Evolutionary conservation across 805 yeast species (phyloP).

Genomic region (Barnettozyma siamensis): DNA sequence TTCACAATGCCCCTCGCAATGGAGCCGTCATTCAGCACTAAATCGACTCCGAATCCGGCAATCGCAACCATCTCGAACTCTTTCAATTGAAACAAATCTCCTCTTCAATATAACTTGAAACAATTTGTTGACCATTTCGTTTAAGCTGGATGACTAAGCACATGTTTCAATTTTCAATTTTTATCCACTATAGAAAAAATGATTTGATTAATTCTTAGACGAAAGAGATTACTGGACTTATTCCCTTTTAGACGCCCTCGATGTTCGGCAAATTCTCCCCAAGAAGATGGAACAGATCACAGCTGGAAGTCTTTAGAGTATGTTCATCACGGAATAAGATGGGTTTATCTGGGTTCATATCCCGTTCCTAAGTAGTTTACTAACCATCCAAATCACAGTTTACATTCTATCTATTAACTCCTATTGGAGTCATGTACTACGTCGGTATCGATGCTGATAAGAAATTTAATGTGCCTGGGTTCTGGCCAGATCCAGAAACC

Average conservation of each 20-base stretch:
- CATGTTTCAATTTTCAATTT: not conserved
- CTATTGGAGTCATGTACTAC: slow-evolving; percentile 88
- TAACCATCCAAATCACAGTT: slow-evolving; percentile 38
- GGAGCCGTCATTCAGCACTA: slow-evolving; percentile 34
- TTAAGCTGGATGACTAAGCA: not conserved
- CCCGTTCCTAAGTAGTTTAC: too few relatives aligned
- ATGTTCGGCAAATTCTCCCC: slow-evolving; percentile 2
- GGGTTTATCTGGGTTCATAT: too few relatives aligned
- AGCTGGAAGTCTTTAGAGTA: slow-evolving; percentile 13
- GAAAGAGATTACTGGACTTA: too few relatives aligned
- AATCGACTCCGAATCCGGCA: slow-evolving; percentile 40
- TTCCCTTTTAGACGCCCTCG: too few relatives aligned
- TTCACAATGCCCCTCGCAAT: slow-evolving; percentile 36
- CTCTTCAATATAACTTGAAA: too few relatives aligned
- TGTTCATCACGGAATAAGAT: not conserved
- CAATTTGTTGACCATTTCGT: too few relatives aligned
- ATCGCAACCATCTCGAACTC: slow-evolving; percentile 32
- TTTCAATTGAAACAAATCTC: too few relatives aligned
- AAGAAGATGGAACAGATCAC: slow-evolving; percentile 9
- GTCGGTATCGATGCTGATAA: slow-evolving; percentile 87
- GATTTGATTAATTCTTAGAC: too few relatives aligned
- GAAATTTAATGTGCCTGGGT: slow-evolving; percentile 86
- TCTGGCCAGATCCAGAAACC: slow-evolving; percentile 96
- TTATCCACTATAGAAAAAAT: too few relatives aligned
- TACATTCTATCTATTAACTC: slow-evolving; percentile 78